phyloP scores from a whole-genome alignment of 169 alveolate species.

The Cyclospora cayetanensis region DNA sequence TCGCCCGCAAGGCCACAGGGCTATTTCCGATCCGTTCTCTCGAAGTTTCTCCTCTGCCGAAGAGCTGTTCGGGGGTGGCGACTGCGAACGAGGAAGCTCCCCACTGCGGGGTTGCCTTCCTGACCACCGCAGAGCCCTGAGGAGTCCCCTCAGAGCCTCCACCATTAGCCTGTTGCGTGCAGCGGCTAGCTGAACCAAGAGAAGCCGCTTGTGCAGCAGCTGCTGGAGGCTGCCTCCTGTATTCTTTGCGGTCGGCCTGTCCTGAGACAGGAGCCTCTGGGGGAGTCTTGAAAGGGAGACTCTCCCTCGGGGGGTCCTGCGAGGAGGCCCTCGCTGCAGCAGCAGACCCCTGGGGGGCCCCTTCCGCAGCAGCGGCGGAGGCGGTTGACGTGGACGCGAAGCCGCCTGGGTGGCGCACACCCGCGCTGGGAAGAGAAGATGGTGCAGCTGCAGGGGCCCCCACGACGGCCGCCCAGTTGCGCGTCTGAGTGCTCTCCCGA shows the following conservation, averaged over 20 bases:
- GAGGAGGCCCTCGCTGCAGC: slow-evolving; percentile 61
- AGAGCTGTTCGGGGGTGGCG: too few species aligned
- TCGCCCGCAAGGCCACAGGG: too few species aligned
- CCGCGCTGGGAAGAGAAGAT: not conserved
- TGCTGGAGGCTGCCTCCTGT: not conserved
- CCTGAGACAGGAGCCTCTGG: slow-evolving; percentile 35
- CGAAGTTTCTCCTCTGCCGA: too few species aligned
- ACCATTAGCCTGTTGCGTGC: not conserved
- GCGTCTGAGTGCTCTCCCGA: slow-evolving; percentile 24
- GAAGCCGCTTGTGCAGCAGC: slow-evolving; percentile 1
- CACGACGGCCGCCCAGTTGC: slow-evolving; percentile 62
- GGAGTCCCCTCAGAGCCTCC: not conserved
- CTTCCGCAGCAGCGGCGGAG: not conserved
- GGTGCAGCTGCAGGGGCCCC: slow-evolving; percentile 58
- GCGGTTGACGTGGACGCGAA: slow-evolving; percentile 23
- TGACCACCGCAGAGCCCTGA: slow-evolving; percentile 26
- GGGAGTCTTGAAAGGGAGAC: not conserved
- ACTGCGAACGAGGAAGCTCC: not conserved
- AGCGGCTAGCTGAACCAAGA: not conserved
- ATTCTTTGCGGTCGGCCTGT: slow-evolving; percentile 2
- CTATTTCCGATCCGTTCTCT: too few species aligned
- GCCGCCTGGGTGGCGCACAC: slow-evolving; percentile 33
- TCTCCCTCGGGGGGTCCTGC: not conserved
- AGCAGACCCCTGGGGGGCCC: slow-evolving; percentile 13
- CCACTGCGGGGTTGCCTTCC: slow-evolving; percentile 43